Base-by-base conservation (phyloP, 371 early-diverging fungal species). In the Syncephalastrum monosporum region DNA sequence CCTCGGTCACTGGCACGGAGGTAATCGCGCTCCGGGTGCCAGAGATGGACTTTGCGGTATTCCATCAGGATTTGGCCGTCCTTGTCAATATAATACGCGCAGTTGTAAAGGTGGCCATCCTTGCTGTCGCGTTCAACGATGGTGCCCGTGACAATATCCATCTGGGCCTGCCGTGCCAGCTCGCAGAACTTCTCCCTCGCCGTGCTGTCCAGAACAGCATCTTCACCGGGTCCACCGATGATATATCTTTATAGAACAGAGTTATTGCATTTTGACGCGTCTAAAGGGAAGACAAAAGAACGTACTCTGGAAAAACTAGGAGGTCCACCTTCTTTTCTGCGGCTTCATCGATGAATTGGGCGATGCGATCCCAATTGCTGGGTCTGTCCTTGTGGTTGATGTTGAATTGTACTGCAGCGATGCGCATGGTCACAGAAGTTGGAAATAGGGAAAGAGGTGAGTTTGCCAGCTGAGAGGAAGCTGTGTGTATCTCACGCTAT, bases 61-160 rank as follows among this genome's bases (percentile, higher is more conserved):
- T 60, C 47, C 10, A 72, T 19, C 19, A 76, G 47, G 0, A 76
- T 55, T 15, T 56, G 12, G n/a, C 76, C 76, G 27, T 53, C 60
- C 27, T 63, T 59, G 47, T 72, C 73, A 12, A 76, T 66, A 21
- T 76, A 76, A 42, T 65, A 65, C 13, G 67, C 53, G 10, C 55
- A 60, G 44, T 76, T 72, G 41, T 72, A 68, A 1, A 71, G 33
- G 10, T 56, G 42, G 3, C 55, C 58, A 23, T 71, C 73, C 10
- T 56, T 15, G 21, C 60, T 54, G 50, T 69, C 68, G 14, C 60
- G 51, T 45, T 72, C 73, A 4, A 63, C 44, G 13, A 70, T 54
- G 6, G 76, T 68, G 0, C 76, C 76, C 1, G 67, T 62, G 1
- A 76, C 73, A 49, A 76, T 61, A 47, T 76, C 76, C 6, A 76